These are phyloP conservation scores for Ogataea paradorogensis DNA, from an alignment of 805 yeast genomes.

Conservation along the genomic window DNA sequence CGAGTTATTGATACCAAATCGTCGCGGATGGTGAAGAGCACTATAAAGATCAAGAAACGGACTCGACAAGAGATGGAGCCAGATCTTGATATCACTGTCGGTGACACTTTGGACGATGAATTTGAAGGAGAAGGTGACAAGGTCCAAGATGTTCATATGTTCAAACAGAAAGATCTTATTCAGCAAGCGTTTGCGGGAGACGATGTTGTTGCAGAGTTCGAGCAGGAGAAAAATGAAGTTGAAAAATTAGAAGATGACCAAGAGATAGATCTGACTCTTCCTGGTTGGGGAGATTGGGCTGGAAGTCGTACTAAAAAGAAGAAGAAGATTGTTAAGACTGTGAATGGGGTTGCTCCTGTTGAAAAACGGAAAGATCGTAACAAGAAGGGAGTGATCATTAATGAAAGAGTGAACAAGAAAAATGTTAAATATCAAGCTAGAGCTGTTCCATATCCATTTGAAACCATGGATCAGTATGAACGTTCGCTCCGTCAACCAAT, in stretches of 20 bases:
- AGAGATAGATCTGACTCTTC: slow-evolving; percentile 79
- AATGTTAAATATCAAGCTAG: slow-evolving; percentile 80
- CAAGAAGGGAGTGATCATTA: slow-evolving; percentile 79
- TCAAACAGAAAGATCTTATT: slow-evolving; percentile 78
- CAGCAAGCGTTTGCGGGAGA: slow-evolving; percentile 97
- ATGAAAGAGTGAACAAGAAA: slow-evolving; percentile 83
- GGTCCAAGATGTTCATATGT: slow-evolving; percentile 46
- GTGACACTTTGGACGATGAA: slow-evolving; percentile 49
- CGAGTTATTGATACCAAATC: slow-evolving; percentile 49
- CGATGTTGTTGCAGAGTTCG: slow-evolving; percentile 73
- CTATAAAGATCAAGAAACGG: slow-evolving; percentile 42
- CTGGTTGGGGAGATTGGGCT: slow-evolving; percentile 99
- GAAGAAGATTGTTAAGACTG: slow-evolving; percentile 61
- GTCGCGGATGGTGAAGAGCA: slow-evolving; percentile 46
- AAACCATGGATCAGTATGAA: slow-evolving; percentile 91
- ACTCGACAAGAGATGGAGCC: slow-evolving; percentile 33
- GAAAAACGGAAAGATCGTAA: slow-evolving; percentile 77
- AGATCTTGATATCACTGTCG: slow-evolving; percentile 44
- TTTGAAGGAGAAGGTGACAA: slow-evolving; percentile 45
- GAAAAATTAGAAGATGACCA: slow-evolving; percentile 80
- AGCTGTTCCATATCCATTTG: slow-evolving; percentile 94
- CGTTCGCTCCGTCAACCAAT: slow-evolving; percentile 92
- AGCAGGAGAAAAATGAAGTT: slow-evolving; percentile 66
- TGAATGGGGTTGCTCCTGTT: slow-evolving; percentile 71
- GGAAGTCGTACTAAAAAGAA: slow-evolving; percentile 55